Evolutionary conservation across 2,329 filamentous ascomycete species (phyloP).

Genomic region (Pestalotiopsis sp.): DNA sequence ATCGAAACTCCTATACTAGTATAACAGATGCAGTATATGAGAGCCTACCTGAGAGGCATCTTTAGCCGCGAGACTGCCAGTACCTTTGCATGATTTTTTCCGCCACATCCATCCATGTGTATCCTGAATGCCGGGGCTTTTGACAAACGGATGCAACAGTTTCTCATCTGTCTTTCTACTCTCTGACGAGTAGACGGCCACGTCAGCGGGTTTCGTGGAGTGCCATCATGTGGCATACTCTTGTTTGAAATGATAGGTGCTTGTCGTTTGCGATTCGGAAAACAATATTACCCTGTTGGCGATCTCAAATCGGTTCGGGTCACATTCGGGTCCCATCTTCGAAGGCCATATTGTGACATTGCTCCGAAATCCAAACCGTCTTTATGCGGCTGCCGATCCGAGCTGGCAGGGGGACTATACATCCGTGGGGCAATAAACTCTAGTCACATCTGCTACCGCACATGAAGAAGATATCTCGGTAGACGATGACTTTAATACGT

Average conservation of each 20-base stretch:
- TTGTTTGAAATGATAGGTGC: not conserved
- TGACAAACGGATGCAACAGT: too few relatives aligned
- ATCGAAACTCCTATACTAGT: too few relatives aligned
- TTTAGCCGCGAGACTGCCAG: too few relatives aligned
- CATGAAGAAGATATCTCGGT: not conserved
- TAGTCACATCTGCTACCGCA: not conserved
- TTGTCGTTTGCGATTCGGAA: not conserved
- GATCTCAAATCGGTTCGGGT: not conserved
- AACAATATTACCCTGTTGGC: not conserved
- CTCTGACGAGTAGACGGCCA: too few relatives aligned
- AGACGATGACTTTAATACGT: not conserved
- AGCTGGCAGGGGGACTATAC: not conserved
- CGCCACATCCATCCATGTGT: too few relatives aligned
- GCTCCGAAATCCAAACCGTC: not conserved
- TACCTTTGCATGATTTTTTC: too few relatives aligned
- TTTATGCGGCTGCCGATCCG: not conserved
- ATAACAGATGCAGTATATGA: too few relatives aligned
- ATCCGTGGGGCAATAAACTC: not conserved
- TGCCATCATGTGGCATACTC: not conserved
- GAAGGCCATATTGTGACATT: not conserved
- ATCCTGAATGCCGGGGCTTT: too few relatives aligned
- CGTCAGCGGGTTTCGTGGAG: not conserved
- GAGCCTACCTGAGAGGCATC: too few relatives aligned
- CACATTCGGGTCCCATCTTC: not conserved
- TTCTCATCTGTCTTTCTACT: not conserved